Percentiles rank a stretch among this genome's conserved stretches.
Evolutionary conservation across 352 stramenopile species (phyloP).

Genomic region (Pythium phragmitis): DNA sequence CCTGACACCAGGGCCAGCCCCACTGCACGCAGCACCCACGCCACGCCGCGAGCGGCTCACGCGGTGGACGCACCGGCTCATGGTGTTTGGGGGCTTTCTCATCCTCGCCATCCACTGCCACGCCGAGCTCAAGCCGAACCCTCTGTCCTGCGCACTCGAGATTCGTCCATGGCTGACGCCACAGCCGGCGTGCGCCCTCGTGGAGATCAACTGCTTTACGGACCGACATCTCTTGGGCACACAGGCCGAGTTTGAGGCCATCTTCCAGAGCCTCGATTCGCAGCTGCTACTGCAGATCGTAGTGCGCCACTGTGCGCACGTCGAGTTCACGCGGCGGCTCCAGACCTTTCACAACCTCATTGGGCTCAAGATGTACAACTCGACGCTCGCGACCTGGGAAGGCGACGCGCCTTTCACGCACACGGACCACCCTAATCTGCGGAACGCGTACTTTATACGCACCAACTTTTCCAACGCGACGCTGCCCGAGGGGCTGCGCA

Average conservation of each 20-base stretch:
- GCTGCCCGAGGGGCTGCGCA: constrained; percentile 15
- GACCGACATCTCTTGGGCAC: not conserved
- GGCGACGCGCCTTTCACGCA: constrained; percentile 10
- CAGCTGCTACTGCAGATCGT: constrained; percentile 28
- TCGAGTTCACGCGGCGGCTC: constrained; percentile 30
- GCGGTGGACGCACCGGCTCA: constrained; percentile 3
- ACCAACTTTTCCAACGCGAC: constrained; percentile 14
- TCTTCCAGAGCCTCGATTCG: constrained; percentile 28
- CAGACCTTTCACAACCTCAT: constrained; percentile 29
- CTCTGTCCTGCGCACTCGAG: not conserved
- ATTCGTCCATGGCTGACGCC: constrained; percentile 13
- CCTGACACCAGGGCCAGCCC: not conserved
- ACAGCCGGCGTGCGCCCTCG: constrained; percentile 14
- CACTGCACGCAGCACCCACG: no score
- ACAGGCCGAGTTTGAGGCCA: not conserved
- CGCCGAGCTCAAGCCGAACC: constrained; percentile 4
- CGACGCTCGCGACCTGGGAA: constrained; percentile 17
- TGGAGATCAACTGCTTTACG: constrained; percentile 21
- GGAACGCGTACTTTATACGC: constrained; percentile 8
- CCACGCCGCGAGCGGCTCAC: not conserved
- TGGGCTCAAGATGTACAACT: constrained; percentile 22
- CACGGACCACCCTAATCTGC: not conserved
- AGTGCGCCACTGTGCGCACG: constrained; percentile 37
- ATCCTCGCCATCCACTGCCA: constrained; percentile 13
- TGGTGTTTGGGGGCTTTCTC: constrained; percentile 4